Evolutionary conservation across 2,329 filamentous ascomycete genomes (phyloP), one percentile per base, ranked within the genome.

Genomic region (Paraconiothyrium brasiliense): DNA sequence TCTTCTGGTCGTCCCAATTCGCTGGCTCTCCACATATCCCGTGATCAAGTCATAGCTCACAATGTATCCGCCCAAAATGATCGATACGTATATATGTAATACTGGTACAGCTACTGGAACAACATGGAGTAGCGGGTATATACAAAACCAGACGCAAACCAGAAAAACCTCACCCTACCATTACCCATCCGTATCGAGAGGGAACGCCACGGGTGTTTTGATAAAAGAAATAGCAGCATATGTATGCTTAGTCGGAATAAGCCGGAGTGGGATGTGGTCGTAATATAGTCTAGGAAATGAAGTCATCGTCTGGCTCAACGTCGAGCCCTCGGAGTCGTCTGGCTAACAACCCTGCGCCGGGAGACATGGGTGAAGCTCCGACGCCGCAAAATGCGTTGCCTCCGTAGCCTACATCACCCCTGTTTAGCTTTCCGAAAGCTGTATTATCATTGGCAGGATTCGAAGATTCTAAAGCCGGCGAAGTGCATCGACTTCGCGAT

Each of bases 271-370:
- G n/a, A 24, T 48, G 4, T 13, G 13, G 13, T 32, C 46, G 6
- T 32, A 32, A 48, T 8, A 9, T 48, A 48, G 46, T 30, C 14
- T 48, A 48, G 22, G 46, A 30, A 16, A 32, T 48, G 46, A 30
- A 20, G 20, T 48, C 46, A 10, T 56, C 54, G 30, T 50, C 44
- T 22, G 58, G 73, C 60, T 83, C 79, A 13, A 84, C 79, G 41
- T 88, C 90, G 6, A 92, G 79, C 6, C 87, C 86, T 66, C 88
- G 85, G 48, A 94, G 79, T 59, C 88, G 85, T 73, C 88, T 88
- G 11, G 92, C 92, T 16, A 95, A 80, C 16, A 95, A 78, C 2
- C 91, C 87, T 69, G 92, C 89, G 4, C 86, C 83, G 84, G 41
- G 89, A 86, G 71, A 91, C 89, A 39, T 88, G 85, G 22, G 63